phyloP scores from a whole-genome alignment of 108 stramenopile genomes.

The Schizochytrium sp. region DNA sequence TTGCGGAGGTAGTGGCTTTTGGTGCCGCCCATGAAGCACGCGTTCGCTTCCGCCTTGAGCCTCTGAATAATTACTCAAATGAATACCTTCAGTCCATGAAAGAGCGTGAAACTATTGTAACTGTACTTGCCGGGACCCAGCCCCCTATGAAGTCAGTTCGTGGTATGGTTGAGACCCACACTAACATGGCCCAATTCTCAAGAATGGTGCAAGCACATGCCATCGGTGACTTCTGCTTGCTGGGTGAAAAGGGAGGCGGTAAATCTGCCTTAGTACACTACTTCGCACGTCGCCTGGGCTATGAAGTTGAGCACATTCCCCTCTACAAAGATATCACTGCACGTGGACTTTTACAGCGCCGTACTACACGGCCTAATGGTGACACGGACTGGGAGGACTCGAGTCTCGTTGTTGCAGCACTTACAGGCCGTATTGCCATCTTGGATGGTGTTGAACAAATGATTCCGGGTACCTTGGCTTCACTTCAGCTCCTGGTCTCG shows the following conservation, averaged over 20 bases:
- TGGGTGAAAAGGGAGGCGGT: conserved; percentile 81
- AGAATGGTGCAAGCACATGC: conserved; percentile 63
- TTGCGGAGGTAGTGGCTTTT: conserved; percentile 19
- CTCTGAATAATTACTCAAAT: background rate
- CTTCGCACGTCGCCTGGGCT: conserved; percentile 74
- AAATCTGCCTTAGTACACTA: conserved; percentile 78
- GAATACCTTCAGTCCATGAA: background rate
- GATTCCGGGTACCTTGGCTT: conserved; percentile 58
- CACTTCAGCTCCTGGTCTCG: conserved; percentile 42
- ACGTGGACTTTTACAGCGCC: conserved; percentile 82
- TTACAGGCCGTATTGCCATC: conserved; percentile 74
- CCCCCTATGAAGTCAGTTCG: background rate
- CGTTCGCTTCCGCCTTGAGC: conserved; percentile 54
- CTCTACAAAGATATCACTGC: conserved; percentile 83
- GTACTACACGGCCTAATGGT: conserved; percentile 78
- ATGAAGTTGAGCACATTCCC: conserved; percentile 75
- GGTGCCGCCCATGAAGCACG: background rate
- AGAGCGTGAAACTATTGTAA: background rate
- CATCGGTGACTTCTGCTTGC: conserved; percentile 77
- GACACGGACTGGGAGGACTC: conserved; percentile 84
- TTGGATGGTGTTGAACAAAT: conserved; percentile 88
- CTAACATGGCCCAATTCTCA: conserved; percentile 16
- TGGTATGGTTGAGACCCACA: conserved; percentile 43
- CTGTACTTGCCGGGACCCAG: conserved; percentile 18
- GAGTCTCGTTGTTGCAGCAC: conserved; percentile 81